These are phyloP conservation scores for Hygrocybe punicea DNA, from an alignment of 768 basidiomycete species.

Conservation along the genomic window DNA sequence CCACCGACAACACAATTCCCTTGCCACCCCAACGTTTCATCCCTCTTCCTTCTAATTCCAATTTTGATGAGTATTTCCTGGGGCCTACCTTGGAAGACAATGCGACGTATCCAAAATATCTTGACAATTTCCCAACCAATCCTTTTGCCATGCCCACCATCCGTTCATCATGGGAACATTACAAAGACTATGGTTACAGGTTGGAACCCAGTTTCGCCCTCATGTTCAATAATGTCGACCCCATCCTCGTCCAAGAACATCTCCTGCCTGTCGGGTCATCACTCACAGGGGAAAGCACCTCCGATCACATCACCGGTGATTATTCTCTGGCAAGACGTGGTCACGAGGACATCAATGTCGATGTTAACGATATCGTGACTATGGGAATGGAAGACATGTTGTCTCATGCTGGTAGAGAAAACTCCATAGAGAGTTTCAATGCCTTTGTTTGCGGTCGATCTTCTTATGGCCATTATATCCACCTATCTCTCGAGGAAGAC, in stretches of 20 bases:
- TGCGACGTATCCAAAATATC: background rate
- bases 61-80: background rate
- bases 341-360: background rate
- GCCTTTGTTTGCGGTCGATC: background rate
- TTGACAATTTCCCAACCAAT: background rate
- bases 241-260: background rate
- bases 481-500: background rate
- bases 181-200: background rate
- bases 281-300: background rate
- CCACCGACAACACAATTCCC: constrained; percentile 12
- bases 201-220: background rate
- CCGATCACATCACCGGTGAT: background rate
- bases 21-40: background rate
- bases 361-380: background rate
- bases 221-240: background rate
- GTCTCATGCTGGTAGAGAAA: no score
- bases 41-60: background rate
- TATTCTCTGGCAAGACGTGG: background rate
- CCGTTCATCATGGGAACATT: background rate
- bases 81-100: background rate
- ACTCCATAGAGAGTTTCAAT: background rate
- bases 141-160: background rate
- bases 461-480: background rate
- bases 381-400: background rate
- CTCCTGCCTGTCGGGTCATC: background rate